Evolutionary conservation across 257 asterid genomes (phyloP), one percentile per base, ranked within the genome.

Genomic region (Solanum chilense): DNA sequence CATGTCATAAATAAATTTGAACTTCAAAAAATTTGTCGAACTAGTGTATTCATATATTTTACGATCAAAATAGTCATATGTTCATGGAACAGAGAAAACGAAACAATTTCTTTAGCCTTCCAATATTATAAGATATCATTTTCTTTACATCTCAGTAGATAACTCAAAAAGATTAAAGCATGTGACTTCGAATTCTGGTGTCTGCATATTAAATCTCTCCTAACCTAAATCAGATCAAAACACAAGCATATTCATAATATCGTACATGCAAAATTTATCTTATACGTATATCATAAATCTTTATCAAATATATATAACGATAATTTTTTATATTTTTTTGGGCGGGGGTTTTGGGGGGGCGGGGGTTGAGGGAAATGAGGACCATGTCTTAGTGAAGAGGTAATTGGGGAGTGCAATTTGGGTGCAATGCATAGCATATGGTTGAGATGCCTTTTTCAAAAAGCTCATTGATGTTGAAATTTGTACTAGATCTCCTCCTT

Each of bases 391-490:
- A 84, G 73, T 86, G 81, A 5, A 15, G 21, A 31, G 82, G 23
- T 68, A 74, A 86, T 87, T 70, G 88, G 89, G 87, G 68, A 76
- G 86, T 81, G 87, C 9, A 87, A 35, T 76, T 45, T 41, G 78
- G 86, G 77, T 35, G 39, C 23, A 77, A 35, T 83, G 74, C 62
- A 49, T 71, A 80, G 74, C 62, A 64, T 71, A 80, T 69, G 82
- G 90, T 89, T 90, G 87, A 49, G 84, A 68, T 83, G 89, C 89
- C 91, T 69, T 87, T 86, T 87, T 90, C 88, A 77, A 25, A 58
- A 62, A 84, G 41, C 78, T 74, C 71, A 49, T 85, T 35, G 90
- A 88, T 87, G 88, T 91, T 87, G 90, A 84, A 85, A 88, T 52
- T 14, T 87, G 87, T 88, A 64, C 89, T 87, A 41, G 45, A 41